These are phyloP conservation scores for Coffea humblotiana DNA, from an alignment of 305 asterid genomes.

Conservation along the genomic window DNA sequence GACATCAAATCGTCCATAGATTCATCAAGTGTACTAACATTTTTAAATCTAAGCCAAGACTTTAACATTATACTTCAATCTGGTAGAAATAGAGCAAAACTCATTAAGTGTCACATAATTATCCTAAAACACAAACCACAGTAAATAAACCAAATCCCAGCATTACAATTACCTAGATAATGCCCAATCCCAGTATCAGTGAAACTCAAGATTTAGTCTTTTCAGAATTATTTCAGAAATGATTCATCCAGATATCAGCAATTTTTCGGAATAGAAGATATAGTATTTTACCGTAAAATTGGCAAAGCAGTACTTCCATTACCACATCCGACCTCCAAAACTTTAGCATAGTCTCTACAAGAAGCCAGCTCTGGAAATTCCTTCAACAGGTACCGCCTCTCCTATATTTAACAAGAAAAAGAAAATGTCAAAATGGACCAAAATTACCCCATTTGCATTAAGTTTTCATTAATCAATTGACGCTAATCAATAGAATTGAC, in stretches of 20 bases:
- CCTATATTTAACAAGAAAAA: constrained; percentile 41
- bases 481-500: background rate
- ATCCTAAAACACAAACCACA: background rate
- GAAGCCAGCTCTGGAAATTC: constrained; percentile 81
- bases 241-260: background rate
- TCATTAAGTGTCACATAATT: background rate
- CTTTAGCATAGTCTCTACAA: constrained; percentile 50
- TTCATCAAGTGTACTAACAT: background rate
- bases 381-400: constrained; percentile 76
- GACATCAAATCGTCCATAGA: background rate
- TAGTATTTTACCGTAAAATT: constrained; percentile 48
- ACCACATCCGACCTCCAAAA: constrained; percentile 96
- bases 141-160: background rate
- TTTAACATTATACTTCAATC: background rate
- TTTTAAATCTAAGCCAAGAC: background rate
- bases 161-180: background rate
- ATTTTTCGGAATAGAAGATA: background rate
- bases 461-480: background rate
- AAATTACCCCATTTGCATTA: background rate
- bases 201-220: background rate
- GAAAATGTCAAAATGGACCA: background rate
- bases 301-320: constrained; percentile 84
- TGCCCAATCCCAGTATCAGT: background rate
- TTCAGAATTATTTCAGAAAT: background rate
- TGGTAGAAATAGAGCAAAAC: background rate